A percentile compares a stretch with the other conserved stretches of the same genome.
phyloP scores from a whole-genome alignment of 1,139 yeast species.

The Saccharomyces hybrid region DNA sequence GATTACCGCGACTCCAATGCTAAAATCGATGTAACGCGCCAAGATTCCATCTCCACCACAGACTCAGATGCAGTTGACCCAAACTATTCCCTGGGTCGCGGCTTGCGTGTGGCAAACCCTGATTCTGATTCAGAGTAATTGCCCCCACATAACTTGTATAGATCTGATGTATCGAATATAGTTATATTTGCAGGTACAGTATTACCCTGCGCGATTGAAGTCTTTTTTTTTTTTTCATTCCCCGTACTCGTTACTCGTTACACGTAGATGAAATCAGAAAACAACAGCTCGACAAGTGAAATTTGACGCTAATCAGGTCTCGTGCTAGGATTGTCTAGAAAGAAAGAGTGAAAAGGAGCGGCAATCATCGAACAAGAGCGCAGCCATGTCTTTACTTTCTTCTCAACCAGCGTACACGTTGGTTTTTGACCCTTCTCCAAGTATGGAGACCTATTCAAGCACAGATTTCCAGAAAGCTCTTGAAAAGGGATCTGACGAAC shows the following conservation, averaged over 20 bases:
- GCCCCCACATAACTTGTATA: neutral
- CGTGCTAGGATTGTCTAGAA: slow-evolving; percentile 1
- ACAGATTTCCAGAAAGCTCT: slow-evolving; percentile 71
- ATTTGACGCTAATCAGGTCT: neutral
- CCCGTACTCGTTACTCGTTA: neutral
- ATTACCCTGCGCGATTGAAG: neutral
- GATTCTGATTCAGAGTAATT: neutral
- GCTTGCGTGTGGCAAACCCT: slow-evolving; percentile 28
- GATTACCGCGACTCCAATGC: slow-evolving; percentile 11
- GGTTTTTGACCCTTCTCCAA: slow-evolving; percentile 67
- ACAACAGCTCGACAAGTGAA: slow-evolving; percentile 1
- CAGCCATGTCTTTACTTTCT: slow-evolving; percentile 14
- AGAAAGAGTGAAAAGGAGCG: neutral
- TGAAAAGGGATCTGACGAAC: slow-evolving; percentile 86
- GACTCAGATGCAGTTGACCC: slow-evolving; percentile 10
- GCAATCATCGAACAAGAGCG: neutral
- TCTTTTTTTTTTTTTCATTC: neutral
- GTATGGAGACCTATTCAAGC: slow-evolving; percentile 55
- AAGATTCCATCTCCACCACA: neutral
- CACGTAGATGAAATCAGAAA: neutral
- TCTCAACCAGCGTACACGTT: slow-evolving; percentile 52
- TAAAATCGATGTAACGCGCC: neutral
- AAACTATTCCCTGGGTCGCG: slow-evolving; percentile 12
- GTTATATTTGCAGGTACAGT: neutral
- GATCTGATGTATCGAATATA: neutral